A percentile compares a stretch with the other conserved stretches of the same genome.
These are phyloP conservation scores for Tetrapisispora namnaoensis DNA, from an alignment of 805 yeast species.

Conservation along the genomic window DNA sequence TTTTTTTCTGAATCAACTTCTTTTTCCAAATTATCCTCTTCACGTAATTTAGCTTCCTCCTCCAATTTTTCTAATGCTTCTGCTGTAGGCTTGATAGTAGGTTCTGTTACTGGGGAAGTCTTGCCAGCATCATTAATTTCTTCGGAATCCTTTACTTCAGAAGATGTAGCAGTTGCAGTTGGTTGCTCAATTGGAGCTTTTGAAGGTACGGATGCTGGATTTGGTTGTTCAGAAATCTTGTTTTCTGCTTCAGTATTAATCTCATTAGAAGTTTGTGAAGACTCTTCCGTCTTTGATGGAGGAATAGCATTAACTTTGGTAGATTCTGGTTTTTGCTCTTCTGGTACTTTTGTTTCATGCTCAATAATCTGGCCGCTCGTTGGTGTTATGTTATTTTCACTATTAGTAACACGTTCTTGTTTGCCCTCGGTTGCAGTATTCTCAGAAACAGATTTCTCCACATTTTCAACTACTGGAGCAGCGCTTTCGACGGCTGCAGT, in stretches of 20 bases:
- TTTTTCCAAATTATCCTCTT: slow-evolving; percentile 23
- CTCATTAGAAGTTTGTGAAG: too few species aligned
- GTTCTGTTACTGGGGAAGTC: slow-evolving; percentile 4
- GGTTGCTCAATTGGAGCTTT: background rate
- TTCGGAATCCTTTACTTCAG: background rate
- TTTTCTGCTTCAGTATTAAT: too few species aligned
- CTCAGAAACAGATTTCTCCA: background rate
- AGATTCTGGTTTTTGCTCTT: background rate
- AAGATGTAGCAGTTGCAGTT: background rate
- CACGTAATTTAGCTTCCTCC: slow-evolving; percentile 33
- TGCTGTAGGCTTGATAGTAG: slow-evolving; percentile 28
- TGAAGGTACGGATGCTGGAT: too few species aligned
- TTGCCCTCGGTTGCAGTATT: background rate
- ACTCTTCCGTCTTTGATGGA: too few species aligned
- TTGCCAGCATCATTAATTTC: background rate
- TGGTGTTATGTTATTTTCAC: background rate
- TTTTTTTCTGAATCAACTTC: slow-evolving; percentile 10
- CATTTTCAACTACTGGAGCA: background rate
- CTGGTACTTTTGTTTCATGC: background rate
- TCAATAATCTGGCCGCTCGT: background rate
- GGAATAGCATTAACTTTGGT: too few species aligned
- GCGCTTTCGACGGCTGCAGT: background rate
- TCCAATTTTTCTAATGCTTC: slow-evolving; percentile 32
- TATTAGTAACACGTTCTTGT: too few species aligned
- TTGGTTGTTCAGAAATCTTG: too few species aligned